These are phyloP conservation scores for Coemansia sp. DNA, from an alignment of 192 early-diverging fungal species.

Conservation along the genomic window DNA sequence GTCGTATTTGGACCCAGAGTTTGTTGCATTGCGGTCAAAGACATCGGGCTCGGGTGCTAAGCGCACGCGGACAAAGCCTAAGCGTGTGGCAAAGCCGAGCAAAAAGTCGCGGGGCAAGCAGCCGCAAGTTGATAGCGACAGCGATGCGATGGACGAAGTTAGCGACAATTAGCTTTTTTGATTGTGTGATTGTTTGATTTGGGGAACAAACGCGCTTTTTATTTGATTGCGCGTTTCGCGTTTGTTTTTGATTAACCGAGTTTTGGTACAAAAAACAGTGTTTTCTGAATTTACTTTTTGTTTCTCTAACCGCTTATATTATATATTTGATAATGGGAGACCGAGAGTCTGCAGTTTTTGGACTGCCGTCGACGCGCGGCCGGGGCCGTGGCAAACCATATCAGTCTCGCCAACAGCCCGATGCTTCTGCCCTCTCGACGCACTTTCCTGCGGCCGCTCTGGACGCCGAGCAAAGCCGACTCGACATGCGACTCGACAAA, in stretches of 20 bases:
- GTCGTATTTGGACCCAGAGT: slow-evolving; percentile 34
- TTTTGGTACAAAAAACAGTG: too few relatives aligned
- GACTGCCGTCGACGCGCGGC: slow-evolving; percentile 22
- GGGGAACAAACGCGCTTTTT: not conserved
- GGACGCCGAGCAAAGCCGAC: not conserved
- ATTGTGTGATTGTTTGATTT: too few relatives aligned
- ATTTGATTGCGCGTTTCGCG: not conserved
- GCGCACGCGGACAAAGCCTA: not conserved
- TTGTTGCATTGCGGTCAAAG: slow-evolving; percentile 32
- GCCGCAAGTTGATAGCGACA: slow-evolving; percentile 1
- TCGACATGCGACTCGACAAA: slow-evolving; percentile 20
- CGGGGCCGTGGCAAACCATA: slow-evolving; percentile 14
- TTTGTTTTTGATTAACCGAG: too few relatives aligned
- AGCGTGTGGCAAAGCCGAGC: not conserved
- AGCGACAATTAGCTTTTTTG: not conserved
- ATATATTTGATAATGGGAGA: not conserved
- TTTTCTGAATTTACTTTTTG: too few relatives aligned
- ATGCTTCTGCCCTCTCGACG: not conserved
- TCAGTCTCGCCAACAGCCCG: slow-evolving; percentile 4
- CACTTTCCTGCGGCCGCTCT: not conserved
- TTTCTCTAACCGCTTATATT: not conserved
- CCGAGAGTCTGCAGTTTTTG: slow-evolving; percentile 12
- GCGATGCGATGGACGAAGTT: slow-evolving; percentile 18
- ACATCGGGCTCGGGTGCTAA: not conserved
- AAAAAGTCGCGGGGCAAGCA: slow-evolving; percentile 3